Evolutionary conservation across 1,284 basidiomycete species (phyloP), one percentile per base, ranked within the genome.

Genomic region (Boletus calvinii): DNA sequence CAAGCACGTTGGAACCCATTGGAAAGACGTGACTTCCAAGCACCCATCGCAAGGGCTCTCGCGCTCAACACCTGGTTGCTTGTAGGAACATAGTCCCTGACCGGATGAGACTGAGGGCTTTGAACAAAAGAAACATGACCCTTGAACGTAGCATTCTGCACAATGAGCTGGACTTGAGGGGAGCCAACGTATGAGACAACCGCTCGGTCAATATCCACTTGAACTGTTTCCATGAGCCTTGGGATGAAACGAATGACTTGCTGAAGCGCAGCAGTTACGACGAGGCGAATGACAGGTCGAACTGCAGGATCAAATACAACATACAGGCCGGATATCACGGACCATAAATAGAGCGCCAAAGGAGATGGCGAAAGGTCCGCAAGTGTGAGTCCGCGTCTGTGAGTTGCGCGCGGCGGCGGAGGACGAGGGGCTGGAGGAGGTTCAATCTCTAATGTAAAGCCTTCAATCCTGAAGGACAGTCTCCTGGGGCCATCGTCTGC

Each of bases 231-330:
- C 32, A 81, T 82, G 45, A 90, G 74, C 40, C 75, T 73, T 15
- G 87, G 87, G 0, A 90, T 74, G 66, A 78, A 79, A 52, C 76
- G 76, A 56, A 90, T 85, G 51, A 77, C 64, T 48, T 84, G 61
- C 13, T 82, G 81, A n/a, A 87, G 72, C 44, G 67, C 66, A 6
- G 75, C 72, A 11, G 84, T 77, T 38, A 84, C 79, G 51, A 73
- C 67, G 6, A 77, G 64, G 34, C 87, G 84, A 52, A 85, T 68
- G 8, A 81, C 49, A 3, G 87, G 87, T 17, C 87, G 79, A 44
- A 85, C 60, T 50, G 72, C 72, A 12, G 84, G 85, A 57, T 86
- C 85, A 11, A 84, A 57, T 24, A 74, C 29, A n/a, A 69, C 61
- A 58, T 79, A 80, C 26, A 78, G 47, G 12, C 66, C 63, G 34